A percentile compares a stretch with the other conserved stretches of the same genome.
These are phyloP conservation scores for Blastocystis sp. DNA, from an alignment of 352 stramenopile genomes.

Conservation along the genomic window DNA sequence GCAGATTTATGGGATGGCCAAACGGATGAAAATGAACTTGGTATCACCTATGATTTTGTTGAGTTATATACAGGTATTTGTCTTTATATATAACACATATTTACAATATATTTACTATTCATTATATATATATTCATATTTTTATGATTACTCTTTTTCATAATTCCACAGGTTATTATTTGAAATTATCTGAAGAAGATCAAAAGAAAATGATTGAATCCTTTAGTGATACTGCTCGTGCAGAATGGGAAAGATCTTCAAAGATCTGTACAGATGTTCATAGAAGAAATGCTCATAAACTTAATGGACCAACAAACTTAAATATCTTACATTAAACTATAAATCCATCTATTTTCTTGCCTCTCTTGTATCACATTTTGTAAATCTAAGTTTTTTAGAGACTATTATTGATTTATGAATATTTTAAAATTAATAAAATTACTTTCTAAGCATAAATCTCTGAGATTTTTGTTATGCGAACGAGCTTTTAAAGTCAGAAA, in stretches of 20 bases:
- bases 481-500: no score
- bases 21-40: conserved; percentile 32
- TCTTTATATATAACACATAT: background rate
- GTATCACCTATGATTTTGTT: conserved; percentile 29
- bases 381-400: no score
- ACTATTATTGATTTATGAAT: no score
- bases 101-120: background rate
- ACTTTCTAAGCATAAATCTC: no score
- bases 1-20: conserved; percentile 35
- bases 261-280: background rate
- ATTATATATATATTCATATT: no score
- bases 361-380: no score
- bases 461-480: no score
- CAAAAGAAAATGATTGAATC: background rate
- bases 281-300: conserved; percentile 1
- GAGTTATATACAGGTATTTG: conserved; percentile 22
- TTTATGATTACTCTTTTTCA: no score
- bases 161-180: background rate
- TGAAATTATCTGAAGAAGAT: background rate
- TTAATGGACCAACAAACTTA: background rate
- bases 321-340: no score
- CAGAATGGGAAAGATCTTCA: conserved; percentile 1
- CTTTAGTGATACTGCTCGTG: background rate
- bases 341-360: no score
- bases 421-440: no score